A percentile compares a stretch with the other conserved stretches of the same genome.
Evolutionary conservation across 108 stramenopile genomes (phyloP).

Genomic region (Conticribra weissflogii): DNA sequence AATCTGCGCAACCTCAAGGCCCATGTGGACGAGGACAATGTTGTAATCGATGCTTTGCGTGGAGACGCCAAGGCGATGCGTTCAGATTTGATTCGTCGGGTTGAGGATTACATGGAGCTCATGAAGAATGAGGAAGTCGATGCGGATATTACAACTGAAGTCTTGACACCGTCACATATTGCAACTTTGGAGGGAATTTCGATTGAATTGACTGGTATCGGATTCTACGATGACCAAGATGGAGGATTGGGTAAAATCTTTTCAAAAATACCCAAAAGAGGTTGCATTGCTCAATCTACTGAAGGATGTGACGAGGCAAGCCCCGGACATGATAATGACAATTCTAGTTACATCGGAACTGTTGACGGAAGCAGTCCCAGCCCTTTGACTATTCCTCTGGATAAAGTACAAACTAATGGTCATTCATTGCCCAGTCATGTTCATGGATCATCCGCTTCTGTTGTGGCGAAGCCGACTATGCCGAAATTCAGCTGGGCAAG

Average conservation of each 20-base stretch:
- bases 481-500: constrained; percentile 30
- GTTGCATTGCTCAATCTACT: neutral
- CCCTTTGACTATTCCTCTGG: constrained; percentile 8
- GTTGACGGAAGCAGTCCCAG: constrained; percentile 2
- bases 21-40: constrained; percentile 22
- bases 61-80: constrained; percentile 23
- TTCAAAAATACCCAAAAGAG: constrained; percentile 16
- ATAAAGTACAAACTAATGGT: neutral
- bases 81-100: constrained; percentile 28
- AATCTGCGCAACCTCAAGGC: constrained; percentile 6
- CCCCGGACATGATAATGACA: neutral
- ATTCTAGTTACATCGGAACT: constrained; percentile 2
- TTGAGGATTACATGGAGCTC: constrained; percentile 7
- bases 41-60: constrained; percentile 17
- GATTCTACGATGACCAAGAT: constrained; percentile 21
- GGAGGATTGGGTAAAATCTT: constrained; percentile 24
- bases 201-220: constrained; percentile 23
- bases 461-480: constrained; percentile 6
- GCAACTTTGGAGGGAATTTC: constrained; percentile 20
- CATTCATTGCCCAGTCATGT: neutral
- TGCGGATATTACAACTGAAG: neutral
- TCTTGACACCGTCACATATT: constrained; percentile 14
- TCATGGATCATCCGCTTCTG: neutral
- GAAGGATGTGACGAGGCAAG: neutral
- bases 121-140: constrained; percentile 1